Percentiles rank a stretch among this genome's conserved stretches.
Conservation (phyloP, 352 stramenopile genomes). For the Phytophthora tubulina region DNA sequence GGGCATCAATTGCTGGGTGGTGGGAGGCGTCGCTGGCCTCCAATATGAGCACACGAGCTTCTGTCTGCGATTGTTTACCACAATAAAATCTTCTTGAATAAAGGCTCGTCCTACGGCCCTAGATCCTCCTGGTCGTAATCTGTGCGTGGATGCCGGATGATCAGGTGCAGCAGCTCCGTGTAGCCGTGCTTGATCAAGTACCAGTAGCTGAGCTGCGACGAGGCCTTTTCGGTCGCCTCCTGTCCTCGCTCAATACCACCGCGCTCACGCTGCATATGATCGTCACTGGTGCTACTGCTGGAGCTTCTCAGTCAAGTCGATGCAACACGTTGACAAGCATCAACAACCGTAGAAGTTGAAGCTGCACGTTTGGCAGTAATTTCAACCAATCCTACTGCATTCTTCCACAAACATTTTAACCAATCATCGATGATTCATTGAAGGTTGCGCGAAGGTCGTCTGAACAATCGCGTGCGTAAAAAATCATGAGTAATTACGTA, state of each 20-base stretch:
- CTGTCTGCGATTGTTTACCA: conserved; percentile 81
- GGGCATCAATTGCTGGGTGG: conserved; percentile 58
- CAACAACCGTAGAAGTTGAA: no score
- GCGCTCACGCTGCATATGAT: conserved; percentile 43
- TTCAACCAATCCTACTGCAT: background rate
- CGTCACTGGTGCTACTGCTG: conserved; percentile 35
- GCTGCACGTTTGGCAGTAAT: background rate
- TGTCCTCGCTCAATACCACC: conserved; percentile 83
- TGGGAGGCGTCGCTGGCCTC: conserved; percentile 65
- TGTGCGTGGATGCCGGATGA: conserved; percentile 96
- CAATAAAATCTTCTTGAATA: conserved; percentile 92
- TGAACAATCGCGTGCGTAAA: background rate
- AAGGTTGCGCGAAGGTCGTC: background rate
- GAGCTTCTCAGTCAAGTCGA: conserved; percentile 15
- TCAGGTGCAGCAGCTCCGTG: conserved; percentile 97
- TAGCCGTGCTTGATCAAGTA: conserved; percentile 92
- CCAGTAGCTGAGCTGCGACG: conserved; percentile 84
- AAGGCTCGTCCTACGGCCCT: conserved; percentile 91
- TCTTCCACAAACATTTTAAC: background rate
- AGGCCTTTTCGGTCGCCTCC: conserved; percentile 77
- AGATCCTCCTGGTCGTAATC: conserved; percentile 93
- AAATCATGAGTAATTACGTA: conserved; percentile 11
- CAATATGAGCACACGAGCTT: conserved; percentile 96
- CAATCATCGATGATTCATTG: no score
- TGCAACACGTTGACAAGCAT: no score